Evolutionary conservation across 2,329 filamentous ascomycete genomes (phyloP), one percentile per base, ranked within the genome.

Genomic region (Colletotrichum ledebouriae): DNA sequence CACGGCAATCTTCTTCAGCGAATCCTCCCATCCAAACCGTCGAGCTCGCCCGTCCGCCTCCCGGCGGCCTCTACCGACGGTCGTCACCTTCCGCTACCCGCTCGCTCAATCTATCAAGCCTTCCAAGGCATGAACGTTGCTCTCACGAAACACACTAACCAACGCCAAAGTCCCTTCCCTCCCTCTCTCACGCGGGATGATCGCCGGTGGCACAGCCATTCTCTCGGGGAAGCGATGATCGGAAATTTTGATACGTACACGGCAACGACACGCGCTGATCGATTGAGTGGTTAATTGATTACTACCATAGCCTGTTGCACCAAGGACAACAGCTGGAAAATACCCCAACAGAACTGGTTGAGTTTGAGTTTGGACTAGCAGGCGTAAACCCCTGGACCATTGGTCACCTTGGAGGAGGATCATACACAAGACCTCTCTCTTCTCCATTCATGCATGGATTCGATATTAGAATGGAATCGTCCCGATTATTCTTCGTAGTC

Each of bases 291-390:
- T 3, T n/a, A 22, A 29, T 25, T 25, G 20, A n/a, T n/a, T 53
- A 53, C 29, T 15, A 53, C 29, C 49, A 20, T 12, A 17, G 17
- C 25, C 34, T 55, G 52, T 4, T 9, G 37, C 15, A 20, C 20
- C 3, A 33, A 17, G 6, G 25, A n/a, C 37, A 44, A n/a, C 37
- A 6, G 1, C 49, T 33, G 17, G 49, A 12, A 7, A 58, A 20
- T 20, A 20, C 55, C n/a, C 20, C 41, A 29, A 20, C 7, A 29
- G 56, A 47, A 53, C 44, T 17, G 44, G 44, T 63, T 33, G 25
- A 13, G 25, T 67, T 67, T 67, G 64, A 64, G 64, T 64, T 59
- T 46, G 33, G n/a, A 37, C 64, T 64, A 58, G 33, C 46, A 53
- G 60, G 9, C 29, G 15, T 17, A 41, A 52, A 41, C 46, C 42